Percentiles rank a stretch among this genome's conserved stretches.
Conservation (phyloP, 2,329 filamentous ascomycete genomes). For the Venturia pyrina region DNA sequence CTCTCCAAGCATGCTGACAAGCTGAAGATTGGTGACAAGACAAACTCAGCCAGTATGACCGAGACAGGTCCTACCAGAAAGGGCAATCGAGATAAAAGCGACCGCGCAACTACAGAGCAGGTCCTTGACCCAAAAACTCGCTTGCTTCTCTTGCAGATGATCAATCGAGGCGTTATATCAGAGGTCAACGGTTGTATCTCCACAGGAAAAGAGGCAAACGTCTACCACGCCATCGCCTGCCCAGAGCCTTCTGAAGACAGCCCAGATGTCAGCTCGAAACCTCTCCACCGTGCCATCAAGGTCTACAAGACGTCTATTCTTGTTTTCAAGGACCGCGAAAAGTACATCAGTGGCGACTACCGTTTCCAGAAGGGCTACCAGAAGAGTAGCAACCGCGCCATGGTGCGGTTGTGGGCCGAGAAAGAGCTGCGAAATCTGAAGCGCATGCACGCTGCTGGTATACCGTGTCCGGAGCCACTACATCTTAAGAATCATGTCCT, state of each 20-base stretch:
- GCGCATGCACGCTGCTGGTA: slow-evolving; percentile 71
- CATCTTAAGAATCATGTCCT: slow-evolving; percentile 88
- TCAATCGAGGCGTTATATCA: slow-evolving; percentile 79
- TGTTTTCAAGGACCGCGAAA: slow-evolving; percentile 94
- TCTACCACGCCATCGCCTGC: slow-evolving; percentile 76
- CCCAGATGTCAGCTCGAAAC: slow-evolving; percentile 24
- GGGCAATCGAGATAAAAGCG: slow-evolving; percentile 70
- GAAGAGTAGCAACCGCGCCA: slow-evolving; percentile 88
- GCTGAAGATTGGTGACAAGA: slow-evolving; percentile 59
- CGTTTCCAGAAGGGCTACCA: slow-evolving; percentile 84
- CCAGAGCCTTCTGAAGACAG: slow-evolving; percentile 43
- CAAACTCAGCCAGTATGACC: slow-evolving; percentile 7
- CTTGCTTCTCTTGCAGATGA: slow-evolving; percentile 93
- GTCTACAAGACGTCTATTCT: slow-evolving; percentile 98
- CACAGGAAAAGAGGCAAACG: slow-evolving; percentile 96
- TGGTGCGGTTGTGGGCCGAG: slow-evolving; percentile 98
- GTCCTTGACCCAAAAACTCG: slow-evolving; percentile 88
- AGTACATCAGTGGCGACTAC: slow-evolving; percentile 91
- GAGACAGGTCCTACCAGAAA: slow-evolving; percentile 20
- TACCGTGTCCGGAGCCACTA: slow-evolving; percentile 83
- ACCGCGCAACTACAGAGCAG: slow-evolving; percentile 88
- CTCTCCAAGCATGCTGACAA: slow-evolving; percentile 77
- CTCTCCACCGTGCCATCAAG: slow-evolving; percentile 80
- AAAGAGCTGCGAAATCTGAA: slow-evolving; percentile 90
- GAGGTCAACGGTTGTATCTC: slow-evolving; percentile 93